Conservation (phyloP, 2,329 filamentous ascomycete species). For the Fusarium sp. region DNA sequence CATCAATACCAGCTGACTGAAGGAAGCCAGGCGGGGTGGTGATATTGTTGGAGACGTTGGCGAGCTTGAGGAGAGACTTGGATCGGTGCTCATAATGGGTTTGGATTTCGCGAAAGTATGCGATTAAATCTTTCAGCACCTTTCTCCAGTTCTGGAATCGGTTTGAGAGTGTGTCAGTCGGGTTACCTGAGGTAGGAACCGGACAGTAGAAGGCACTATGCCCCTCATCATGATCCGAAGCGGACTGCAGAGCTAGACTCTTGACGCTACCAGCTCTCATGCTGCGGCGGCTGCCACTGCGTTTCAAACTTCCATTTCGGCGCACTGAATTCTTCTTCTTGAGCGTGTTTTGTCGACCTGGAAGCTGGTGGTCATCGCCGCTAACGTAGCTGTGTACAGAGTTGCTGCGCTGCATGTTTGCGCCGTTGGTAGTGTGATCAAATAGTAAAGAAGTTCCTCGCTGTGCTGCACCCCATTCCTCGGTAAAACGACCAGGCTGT, state of each 20-base stretch:
- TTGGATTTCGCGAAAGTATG: conserved; percentile 94
- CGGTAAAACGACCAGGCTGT: conserved; percentile 68
- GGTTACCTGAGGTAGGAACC: conserved; percentile 86
- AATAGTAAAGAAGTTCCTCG: conserved; percentile 72
- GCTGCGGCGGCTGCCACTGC: conserved; percentile 83
- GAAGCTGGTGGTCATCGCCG: conserved; percentile 58
- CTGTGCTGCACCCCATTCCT: conserved; percentile 78
- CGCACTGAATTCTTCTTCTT: conserved; percentile 89
- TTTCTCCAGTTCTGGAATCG: conserved; percentile 98
- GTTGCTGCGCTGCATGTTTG: conserved; percentile 69
- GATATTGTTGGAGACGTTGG: conserved; percentile 86
- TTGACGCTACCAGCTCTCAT: conserved; percentile 87
- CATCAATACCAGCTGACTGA: conserved; percentile 83
- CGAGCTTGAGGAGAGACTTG: conserved; percentile 84
- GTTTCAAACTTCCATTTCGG: conserved; percentile 78
- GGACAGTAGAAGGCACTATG: conserved; percentile 92
- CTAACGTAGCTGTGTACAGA: conserved; percentile 68
- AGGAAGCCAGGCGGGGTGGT: conserved; percentile 81
- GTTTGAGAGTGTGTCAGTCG: conserved; percentile 87
- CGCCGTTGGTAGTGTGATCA: conserved; percentile 56
- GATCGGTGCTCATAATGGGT: conserved; percentile 86
- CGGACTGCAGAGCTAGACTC: conserved; percentile 79
- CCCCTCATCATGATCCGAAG: conserved; percentile 73
- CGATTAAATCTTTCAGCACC: conserved; percentile 91
- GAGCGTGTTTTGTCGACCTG: conserved; percentile 75